Conservation (phyloP, 2,329 filamentous ascomycete species). For the Byssochlamys sp. region DNA sequence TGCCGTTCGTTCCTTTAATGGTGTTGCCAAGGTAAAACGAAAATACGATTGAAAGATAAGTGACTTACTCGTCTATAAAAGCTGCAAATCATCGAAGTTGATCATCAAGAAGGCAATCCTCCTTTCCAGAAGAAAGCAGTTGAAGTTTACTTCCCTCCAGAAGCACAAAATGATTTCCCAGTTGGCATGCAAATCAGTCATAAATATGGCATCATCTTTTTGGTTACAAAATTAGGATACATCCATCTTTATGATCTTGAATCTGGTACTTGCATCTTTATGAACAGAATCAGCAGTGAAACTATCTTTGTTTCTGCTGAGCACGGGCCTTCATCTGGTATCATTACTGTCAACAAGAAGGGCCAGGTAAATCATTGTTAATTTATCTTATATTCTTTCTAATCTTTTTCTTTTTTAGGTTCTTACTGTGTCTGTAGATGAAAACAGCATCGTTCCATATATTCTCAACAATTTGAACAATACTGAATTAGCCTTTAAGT, state of each 20-base stretch:
- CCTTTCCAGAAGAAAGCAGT: conserved; percentile 93
- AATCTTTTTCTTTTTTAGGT: too few relatives aligned
- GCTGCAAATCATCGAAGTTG: conserved; percentile 94
- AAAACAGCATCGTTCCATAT: conserved; percentile 83
- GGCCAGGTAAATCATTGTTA: too few relatives aligned
- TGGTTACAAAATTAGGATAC: conserved; percentile 97
- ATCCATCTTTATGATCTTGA: conserved; percentile 98
- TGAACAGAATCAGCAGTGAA: conserved; percentile 98
- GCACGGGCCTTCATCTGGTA: conserved; percentile 73
- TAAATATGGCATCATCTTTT: conserved; percentile 91
- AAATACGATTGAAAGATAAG: too few relatives aligned
- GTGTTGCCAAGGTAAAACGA: too few relatives aligned
- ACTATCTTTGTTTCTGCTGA: conserved; percentile 92
- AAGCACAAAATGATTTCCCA: conserved; percentile 93
- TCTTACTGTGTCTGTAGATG: conserved; percentile 87
- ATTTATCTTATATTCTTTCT: too few relatives aligned
- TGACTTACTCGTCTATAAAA: too few relatives aligned
- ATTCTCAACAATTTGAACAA: conserved; percentile 94
- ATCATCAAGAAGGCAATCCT: conserved; percentile 81
- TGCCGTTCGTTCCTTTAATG: conserved; percentile 76
- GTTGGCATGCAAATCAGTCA: conserved; percentile 95
- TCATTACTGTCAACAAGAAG: conserved; percentile 93
- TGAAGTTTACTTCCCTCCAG: conserved; percentile 92
- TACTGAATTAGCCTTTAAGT: conserved; percentile 83
- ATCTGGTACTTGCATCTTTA: conserved; percentile 90